Base-by-base conservation (phyloP, 768 basidiomycete species). In the Hericium rajendrae region DNA sequence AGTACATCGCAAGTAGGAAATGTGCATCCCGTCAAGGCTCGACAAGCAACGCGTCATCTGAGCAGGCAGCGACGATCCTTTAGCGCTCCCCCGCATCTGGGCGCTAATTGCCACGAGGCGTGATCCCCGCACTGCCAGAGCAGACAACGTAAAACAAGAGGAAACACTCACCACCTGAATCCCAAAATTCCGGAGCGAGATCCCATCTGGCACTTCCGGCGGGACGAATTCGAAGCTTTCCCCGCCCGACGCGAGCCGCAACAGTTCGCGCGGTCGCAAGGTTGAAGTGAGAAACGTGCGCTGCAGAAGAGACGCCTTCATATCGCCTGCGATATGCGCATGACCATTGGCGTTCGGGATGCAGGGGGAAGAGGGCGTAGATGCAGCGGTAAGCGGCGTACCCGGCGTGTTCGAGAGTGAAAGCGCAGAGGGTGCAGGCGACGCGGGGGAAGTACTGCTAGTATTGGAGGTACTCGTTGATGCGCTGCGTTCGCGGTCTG, bases 131-230 rank as follows among this genome's bases (percentile, higher is more conserved):
- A 32, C 32, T 32, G 9, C 32, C 16, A n/a, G 57, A 15, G 38
- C 54, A 51, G 37, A 51, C 43, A 51, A 53, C 48, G 38, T 20
- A 38, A 11, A n/a, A 46, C 9, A 46, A 18, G 2, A 46, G 51
- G 49, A 55, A 43, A 51, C 18, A 83, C 89, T 76, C 67, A 91
- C 87, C 62, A 88, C 82, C 70, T 94, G 93, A 58, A 92, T 87
- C 28, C 89, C 88, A 68, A 94, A 93, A 73, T 94, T 92, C 62
- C 93, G 76, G 65, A 91, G 72, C 59, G 83, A 86, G 57, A 91
- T 90, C 16, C 90, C 90, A 62, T 89, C 85, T 10, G 90, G 90
- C 56, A 92, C 85, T 55, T 75, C 76, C 13, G 79, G 78, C 43
- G 86, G 84, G 39, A 83, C 76, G 61, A 92, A 91, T 63, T 85